Conservation (phyloP, 371 early-diverging fungal species). For the Amoeboradix gromovi region DNA sequence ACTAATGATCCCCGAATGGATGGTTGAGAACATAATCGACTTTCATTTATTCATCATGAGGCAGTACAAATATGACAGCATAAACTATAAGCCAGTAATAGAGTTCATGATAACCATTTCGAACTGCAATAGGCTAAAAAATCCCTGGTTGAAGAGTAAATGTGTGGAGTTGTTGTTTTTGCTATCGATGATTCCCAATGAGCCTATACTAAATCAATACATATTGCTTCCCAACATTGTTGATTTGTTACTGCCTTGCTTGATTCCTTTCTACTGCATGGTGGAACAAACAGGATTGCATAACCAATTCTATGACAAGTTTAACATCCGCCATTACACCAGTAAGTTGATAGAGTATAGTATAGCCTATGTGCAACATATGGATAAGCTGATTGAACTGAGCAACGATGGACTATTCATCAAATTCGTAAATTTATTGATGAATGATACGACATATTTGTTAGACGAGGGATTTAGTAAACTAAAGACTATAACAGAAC, state of each 20-base stretch:
- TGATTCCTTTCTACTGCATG: conserved; percentile 13
- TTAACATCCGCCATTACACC: conserved; percentile 81
- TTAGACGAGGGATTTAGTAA: conserved; percentile 70
- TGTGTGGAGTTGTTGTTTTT: conserved; percentile 45
- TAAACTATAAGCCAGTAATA: conserved; percentile 34
- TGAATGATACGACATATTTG: conserved; percentile 82
- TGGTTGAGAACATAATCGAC: conserved; percentile 52
- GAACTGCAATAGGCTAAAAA: conserved; percentile 47
- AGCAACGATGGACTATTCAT: conserved; percentile 29
- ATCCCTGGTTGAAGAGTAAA: conserved; percentile 74
- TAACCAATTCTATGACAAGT: conserved; percentile 88
- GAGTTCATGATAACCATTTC: conserved; percentile 48
- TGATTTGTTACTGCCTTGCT: neutral
- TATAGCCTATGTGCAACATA: conserved; percentile 18
- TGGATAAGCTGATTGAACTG: neutral
- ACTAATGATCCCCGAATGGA: conserved; percentile 47
- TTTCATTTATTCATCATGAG: conserved; percentile 12
- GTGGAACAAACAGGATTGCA: conserved; percentile 73
- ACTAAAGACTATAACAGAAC: conserved; percentile 41
- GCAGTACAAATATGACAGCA: too few species aligned
- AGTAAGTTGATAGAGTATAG: conserved; percentile 61
- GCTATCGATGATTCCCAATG: conserved; percentile 1
- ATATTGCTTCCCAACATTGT: neutral
- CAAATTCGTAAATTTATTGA: conserved; percentile 64
- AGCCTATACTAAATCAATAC: neutral